phyloP scores from a whole-genome alignment of 768 basidiomycete species.

The Xerocomellus chrysenteron region DNA sequence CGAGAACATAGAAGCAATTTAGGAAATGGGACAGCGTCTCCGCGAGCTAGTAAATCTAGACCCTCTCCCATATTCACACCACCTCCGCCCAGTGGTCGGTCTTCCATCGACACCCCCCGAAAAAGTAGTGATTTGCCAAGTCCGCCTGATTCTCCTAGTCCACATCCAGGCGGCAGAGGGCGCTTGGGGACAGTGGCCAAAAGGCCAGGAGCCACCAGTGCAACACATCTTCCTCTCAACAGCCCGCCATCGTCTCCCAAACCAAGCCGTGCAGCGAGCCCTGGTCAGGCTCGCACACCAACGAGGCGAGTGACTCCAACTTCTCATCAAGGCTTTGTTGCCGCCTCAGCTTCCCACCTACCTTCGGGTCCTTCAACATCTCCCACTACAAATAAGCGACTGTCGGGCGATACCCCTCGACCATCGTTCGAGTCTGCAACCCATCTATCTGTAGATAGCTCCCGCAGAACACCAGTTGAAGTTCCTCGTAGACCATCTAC shows the following conservation, averaged over 20 bases:
- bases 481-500: conserved; percentile 34
- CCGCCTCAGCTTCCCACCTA: conserved; percentile 52
- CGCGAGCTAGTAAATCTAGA: conserved; percentile 33
- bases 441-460: conserved; percentile 29
- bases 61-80: conserved; percentile 33
- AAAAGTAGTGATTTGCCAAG: conserved; percentile 40
- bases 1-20: conserved; percentile 29
- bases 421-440: conserved; percentile 9
- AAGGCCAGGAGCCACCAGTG: conserved; percentile 37
- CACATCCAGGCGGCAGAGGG: conserved; percentile 38
- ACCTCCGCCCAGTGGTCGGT: conserved; percentile 25
- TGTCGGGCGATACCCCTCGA: conserved; percentile 25
- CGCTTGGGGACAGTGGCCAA: conserved; percentile 36
- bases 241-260: conserved; percentile 41
- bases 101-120: conserved; percentile 38
- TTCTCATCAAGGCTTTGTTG: conserved; percentile 41
- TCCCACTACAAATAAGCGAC: conserved; percentile 29
- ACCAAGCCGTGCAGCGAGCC: conserved; percentile 39
- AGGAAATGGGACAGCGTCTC: conserved; percentile 30
- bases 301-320: conserved; percentile 41
- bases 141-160: conserved; percentile 50
- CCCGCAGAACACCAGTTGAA: conserved; percentile 41
- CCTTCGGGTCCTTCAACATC: conserved; percentile 37
- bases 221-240: conserved; percentile 41
- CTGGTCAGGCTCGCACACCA: conserved; percentile 44